phyloP scores from a whole-genome alignment of 2,329 filamentous ascomycete species.

The Neurospora crassa region DNA sequence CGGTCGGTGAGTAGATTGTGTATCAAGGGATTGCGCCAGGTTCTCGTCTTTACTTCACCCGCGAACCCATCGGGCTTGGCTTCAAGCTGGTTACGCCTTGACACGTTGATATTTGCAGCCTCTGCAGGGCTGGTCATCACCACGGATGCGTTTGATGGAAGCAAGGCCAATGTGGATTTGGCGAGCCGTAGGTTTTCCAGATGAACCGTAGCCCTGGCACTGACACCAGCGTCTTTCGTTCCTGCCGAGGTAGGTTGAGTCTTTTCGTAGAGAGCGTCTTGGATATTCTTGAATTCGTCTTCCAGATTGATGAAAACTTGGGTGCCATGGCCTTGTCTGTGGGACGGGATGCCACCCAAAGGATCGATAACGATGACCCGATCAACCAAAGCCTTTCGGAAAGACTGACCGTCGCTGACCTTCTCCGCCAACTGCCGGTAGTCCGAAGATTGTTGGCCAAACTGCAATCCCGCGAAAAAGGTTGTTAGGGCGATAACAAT shows the following conservation, averaged over 20 bases:
- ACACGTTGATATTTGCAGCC: constrained; percentile 50
- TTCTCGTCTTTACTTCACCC: constrained; percentile 43
- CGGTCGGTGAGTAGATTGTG: constrained; percentile 96
- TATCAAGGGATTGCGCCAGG: constrained; percentile 71
- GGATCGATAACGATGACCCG: constrained; percentile 84
- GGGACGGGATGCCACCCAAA: constrained; percentile 71
- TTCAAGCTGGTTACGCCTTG: background rate
- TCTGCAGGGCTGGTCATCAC: constrained; percentile 81
- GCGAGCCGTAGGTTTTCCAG: constrained; percentile 66
- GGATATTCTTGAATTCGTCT: constrained; percentile 70
- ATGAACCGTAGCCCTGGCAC: constrained; percentile 30
- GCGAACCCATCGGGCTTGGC: constrained; percentile 33
- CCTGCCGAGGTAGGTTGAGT: constrained; percentile 5
- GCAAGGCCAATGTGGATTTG: constrained; percentile 58
- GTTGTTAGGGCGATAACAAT: constrained; percentile 67
- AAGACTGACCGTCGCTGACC: constrained; percentile 26
- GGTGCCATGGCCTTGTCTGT: constrained; percentile 48
- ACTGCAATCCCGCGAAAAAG: constrained; percentile 61
- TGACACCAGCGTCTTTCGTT: background rate
- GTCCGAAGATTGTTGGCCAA: constrained; percentile 15
- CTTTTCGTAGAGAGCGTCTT: constrained; percentile 43
- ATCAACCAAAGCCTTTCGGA: constrained; percentile 55
- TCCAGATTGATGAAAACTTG: constrained; percentile 90
- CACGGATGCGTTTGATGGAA: constrained; percentile 78
- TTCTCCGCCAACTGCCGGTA: constrained; percentile 26